Evolutionary conservation across 192 early-diverging fungal species (phyloP).

Genomic region (Chytriomyces confervae): DNA sequence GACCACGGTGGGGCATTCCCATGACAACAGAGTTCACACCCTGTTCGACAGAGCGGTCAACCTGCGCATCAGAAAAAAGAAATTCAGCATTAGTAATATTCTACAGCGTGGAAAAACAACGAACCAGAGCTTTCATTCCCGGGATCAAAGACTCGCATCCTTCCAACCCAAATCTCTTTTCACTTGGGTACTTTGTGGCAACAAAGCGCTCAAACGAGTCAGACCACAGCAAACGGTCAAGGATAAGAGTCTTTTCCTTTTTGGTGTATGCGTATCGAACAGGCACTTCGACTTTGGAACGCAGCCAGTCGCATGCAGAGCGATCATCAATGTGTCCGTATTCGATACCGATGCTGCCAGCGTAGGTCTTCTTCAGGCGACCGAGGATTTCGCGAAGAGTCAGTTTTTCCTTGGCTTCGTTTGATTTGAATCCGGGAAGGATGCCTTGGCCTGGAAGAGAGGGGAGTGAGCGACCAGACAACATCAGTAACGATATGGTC

Average conservation of each 20-base stretch:
- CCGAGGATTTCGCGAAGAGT: slow-evolving; percentile 91
- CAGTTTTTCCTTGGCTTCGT: slow-evolving; percentile 70
- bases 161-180: slow-evolving; percentile 98
- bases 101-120: slow-evolving; percentile 14
- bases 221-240: slow-evolving; percentile 97
- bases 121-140: slow-evolving; percentile 94
- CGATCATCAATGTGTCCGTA: slow-evolving; percentile 99
- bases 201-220: slow-evolving; percentile 96
- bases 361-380: slow-evolving; percentile 84
- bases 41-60: slow-evolving; percentile 93
- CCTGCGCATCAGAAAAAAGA: slow-evolving; percentile 51
- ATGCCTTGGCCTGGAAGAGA: slow-evolving; percentile 78
- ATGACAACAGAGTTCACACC: slow-evolving; percentile 95
- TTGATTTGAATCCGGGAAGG: slow-evolving; percentile 77
- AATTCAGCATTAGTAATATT: slow-evolving; percentile 61
- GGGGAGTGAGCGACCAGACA: background rate
- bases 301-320: slow-evolving; percentile 96
- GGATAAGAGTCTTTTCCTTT: slow-evolving; percentile 88
- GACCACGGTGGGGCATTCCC: slow-evolving; percentile 99
- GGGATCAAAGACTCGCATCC: slow-evolving; percentile 97
- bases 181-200: slow-evolving; percentile 93
- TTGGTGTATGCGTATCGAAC: slow-evolving; percentile 85
- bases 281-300: slow-evolving; percentile 89
- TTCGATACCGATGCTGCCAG: slow-evolving; percentile 93
- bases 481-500: too few species aligned